These are phyloP conservation scores for Musa troglodytarum DNA, from an alignment of 176 grass and related monocot species.

Conservation along the genomic window DNA sequence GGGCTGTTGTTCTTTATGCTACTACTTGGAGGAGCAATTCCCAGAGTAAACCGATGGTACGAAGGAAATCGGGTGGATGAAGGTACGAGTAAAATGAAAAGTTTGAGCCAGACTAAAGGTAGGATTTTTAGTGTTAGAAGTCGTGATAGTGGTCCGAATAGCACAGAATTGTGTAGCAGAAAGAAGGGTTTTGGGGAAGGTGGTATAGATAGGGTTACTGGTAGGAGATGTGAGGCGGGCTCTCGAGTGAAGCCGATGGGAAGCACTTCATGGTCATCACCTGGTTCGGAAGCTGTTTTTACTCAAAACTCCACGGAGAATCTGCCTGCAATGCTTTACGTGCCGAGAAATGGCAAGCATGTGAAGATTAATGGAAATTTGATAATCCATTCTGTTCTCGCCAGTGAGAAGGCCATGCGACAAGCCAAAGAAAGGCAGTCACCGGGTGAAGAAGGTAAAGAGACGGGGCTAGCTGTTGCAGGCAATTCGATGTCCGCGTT, in stretches of 20 bases:
- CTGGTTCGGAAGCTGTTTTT: constrained; percentile 19
- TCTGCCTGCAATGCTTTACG: constrained; percentile 82
- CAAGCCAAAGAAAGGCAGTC: constrained; percentile 29
- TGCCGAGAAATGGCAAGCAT: constrained; percentile 99
- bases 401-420: constrained; percentile 72
- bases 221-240: constrained; percentile 2
- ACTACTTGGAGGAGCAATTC: constrained; percentile 47
- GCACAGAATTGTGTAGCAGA: constrained; percentile 22
- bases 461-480: constrained; percentile 55
- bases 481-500: constrained; percentile 32
- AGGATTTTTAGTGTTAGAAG: constrained; percentile 46
- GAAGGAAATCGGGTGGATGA: constrained; percentile 24
- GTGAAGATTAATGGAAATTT: constrained; percentile 96
- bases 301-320: constrained; percentile 56
- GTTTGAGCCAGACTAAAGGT: constrained; percentile 36
- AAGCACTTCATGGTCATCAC: not conserved
- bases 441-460: constrained; percentile 36
- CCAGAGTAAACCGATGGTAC: constrained; percentile 40
- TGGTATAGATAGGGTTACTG: constrained; percentile 4
- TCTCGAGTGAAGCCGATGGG: not conserved
- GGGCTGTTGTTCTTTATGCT: constrained; percentile 57
- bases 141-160: constrained; percentile 33
- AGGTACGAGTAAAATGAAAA: constrained; percentile 22
- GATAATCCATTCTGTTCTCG: constrained; percentile 95
- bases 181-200: constrained; percentile 7